Evolutionary conservation across 2,329 filamentous ascomycete species (phyloP).

Genomic region (Microdochium bolleyi): DNA sequence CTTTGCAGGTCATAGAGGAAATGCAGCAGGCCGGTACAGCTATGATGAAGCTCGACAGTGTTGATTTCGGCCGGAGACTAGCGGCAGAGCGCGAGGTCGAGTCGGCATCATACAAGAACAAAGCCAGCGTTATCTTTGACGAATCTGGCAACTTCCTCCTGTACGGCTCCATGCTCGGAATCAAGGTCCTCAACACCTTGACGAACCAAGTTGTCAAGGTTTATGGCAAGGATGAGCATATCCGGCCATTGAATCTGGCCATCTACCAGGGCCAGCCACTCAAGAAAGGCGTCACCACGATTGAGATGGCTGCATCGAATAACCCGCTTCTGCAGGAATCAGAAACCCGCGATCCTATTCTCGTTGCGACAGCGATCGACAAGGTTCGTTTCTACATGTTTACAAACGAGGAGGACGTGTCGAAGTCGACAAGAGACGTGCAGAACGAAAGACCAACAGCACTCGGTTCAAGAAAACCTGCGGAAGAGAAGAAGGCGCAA

Average conservation of each 20-base stretch:
- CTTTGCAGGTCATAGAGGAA: slow-evolving; percentile 76
- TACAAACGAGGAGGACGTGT: slow-evolving; percentile 78
- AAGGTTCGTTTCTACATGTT: slow-evolving; percentile 98
- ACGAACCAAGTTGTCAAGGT: slow-evolving; percentile 88
- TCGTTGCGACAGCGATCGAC: slow-evolving; percentile 74
- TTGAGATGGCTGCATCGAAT: slow-evolving; percentile 92
- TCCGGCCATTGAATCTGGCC: slow-evolving; percentile 74
- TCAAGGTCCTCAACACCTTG: slow-evolving; percentile 93
- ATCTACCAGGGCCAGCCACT: slow-evolving; percentile 94
- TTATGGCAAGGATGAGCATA: slow-evolving; percentile 83
- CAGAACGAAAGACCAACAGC: slow-evolving; percentile 88
- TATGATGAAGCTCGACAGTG: slow-evolving; percentile 71
- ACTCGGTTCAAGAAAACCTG: slow-evolving; percentile 47
- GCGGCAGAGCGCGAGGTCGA: slow-evolving; percentile 84
- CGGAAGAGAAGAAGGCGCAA: slow-evolving; percentile 55
- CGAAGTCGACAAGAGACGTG: slow-evolving; percentile 78
- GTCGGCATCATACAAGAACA: slow-evolving; percentile 54
- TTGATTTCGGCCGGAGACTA: slow-evolving; percentile 85
- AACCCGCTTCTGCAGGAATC: slow-evolving; percentile 92
- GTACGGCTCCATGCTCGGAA: slow-evolving; percentile 84
- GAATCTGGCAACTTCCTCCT: slow-evolving; percentile 93
- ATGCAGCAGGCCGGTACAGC: slow-evolving; percentile 94
- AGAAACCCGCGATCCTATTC: slow-evolving; percentile 81
- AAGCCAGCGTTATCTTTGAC: slow-evolving; percentile 86
- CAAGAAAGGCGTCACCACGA: slow-evolving; percentile 86